Evolutionary conservation across 192 early-diverging fungal species (phyloP).

Genomic region (Glomus cerebriforme): DNA sequence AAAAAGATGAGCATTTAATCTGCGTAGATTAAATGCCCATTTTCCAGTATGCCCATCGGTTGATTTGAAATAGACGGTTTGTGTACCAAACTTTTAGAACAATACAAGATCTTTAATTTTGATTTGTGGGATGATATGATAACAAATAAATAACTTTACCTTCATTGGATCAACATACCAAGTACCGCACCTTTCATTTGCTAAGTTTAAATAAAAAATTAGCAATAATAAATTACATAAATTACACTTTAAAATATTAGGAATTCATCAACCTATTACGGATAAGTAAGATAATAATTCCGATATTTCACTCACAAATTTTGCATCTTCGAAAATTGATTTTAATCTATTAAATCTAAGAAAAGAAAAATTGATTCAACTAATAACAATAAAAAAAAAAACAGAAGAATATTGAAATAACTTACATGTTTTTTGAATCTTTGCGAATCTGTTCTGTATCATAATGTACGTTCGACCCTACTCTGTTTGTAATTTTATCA

Average conservation of each 20-base stretch:
- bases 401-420: neutral
- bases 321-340: constrained; percentile 77
- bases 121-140: too few relatives aligned
- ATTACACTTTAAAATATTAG: too few relatives aligned
- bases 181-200: constrained; percentile 85
- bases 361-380: neutral
- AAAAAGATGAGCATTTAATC: constrained; percentile 79
- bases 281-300: constrained; percentile 59
- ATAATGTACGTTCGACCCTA: neutral
- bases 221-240: neutral
- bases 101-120: neutral
- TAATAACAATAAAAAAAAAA: too few relatives aligned
- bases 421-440: constrained; percentile 45
- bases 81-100: constrained; percentile 37
- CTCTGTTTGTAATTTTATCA: neutral
- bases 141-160: too few relatives aligned
- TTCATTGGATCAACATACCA: constrained; percentile 81
- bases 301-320: constrained; percentile 67
- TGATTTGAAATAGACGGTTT: constrained; percentile 89
- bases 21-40: constrained; percentile 82
- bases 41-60: constrained; percentile 88
- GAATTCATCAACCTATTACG: constrained; percentile 63
- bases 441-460: constrained; percentile 31
- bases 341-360: constrained; percentile 72
- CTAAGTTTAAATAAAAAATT: constrained; percentile 27